Percentiles rank a stretch among this genome's conserved stretches.
These are phyloP conservation scores for Leishmania arabica DNA, from an alignment of 208 protist species.

Conservation along the genomic window DNA sequence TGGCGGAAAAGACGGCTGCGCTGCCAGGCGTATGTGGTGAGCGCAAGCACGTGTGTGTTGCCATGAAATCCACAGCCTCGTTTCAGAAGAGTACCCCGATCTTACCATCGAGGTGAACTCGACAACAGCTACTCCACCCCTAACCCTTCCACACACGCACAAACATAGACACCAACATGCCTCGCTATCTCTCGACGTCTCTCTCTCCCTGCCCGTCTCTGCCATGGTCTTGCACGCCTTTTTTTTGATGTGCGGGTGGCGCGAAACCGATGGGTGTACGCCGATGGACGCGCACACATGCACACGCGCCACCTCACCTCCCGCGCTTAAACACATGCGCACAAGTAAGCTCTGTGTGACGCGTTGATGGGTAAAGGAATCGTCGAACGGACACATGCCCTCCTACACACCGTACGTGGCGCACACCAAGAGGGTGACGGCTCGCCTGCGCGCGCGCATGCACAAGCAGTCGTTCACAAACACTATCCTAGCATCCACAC, in stretches of 20 bases:
- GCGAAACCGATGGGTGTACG: not conserved
- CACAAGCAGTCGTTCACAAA: constrained; percentile 63
- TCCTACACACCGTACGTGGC: constrained; percentile 40
- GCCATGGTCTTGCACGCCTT: not conserved
- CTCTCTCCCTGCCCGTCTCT: not conserved
- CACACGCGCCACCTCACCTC: not conserved
- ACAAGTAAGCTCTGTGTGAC: not conserved
- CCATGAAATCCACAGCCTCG: not conserved
- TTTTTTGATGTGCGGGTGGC: not conserved
- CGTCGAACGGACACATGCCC: not conserved
- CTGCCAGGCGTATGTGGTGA: not conserved
- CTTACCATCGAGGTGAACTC: not conserved
- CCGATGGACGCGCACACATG: not conserved
- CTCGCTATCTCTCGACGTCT: not conserved
- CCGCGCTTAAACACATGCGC: not conserved
- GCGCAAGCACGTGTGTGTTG: not conserved
- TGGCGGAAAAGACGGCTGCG: not conserved
- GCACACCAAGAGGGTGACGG: constrained; percentile 47
- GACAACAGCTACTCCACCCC: not conserved
- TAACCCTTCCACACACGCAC: not conserved
- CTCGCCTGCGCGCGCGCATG: constrained; percentile 65
- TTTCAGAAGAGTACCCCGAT: not conserved
- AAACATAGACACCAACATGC: not conserved
- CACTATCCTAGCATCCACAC: constrained; percentile 18
- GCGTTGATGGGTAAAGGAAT: not conserved